A percentile compares a stretch with the other conserved stretches of the same genome.
phyloP scores from a whole-genome alignment of 176 grass and related monocot species.

The Aechmea fasciata region DNA sequence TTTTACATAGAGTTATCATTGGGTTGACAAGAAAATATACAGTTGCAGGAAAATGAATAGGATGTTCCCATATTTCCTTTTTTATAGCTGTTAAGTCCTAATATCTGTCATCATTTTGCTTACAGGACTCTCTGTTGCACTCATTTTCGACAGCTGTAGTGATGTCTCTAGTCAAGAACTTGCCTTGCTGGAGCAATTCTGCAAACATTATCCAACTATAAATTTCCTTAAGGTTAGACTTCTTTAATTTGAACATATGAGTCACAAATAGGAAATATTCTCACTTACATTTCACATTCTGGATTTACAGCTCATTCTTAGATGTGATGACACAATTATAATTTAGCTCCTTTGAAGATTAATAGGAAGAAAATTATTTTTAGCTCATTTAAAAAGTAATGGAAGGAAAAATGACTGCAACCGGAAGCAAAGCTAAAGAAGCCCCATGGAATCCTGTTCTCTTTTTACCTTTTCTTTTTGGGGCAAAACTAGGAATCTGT shows the following conservation, averaged over 20 bases:
- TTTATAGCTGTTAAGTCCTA: neutral
- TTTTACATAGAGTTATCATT: neutral
- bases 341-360: too few relatives aligned
- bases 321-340: too few relatives aligned
- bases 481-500: too few relatives aligned
- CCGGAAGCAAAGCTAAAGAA: too few relatives aligned
- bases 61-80: neutral
- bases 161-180: neutral
- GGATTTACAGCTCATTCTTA: too few relatives aligned
- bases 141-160: slow-evolving; percentile 1
- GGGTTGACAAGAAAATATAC: neutral
- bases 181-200: slow-evolving; percentile 6
- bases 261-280: neutral
- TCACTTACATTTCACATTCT: too few relatives aligned
- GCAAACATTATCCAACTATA: slow-evolving; percentile 4
- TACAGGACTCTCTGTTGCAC: slow-evolving; percentile 10
- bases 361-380: too few relatives aligned
- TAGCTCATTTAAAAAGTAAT: too few relatives aligned
- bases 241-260: neutral
- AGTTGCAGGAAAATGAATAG: neutral
- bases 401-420: too few relatives aligned
- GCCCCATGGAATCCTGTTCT: too few relatives aligned
- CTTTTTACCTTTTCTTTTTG: too few relatives aligned
- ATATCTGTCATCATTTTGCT: neutral
- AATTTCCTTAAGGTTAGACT: slow-evolving; percentile 13